A percentile compares a stretch with the other conserved stretches of the same genome.
These are phyloP conservation scores for Phialophora expanda DNA, from an alignment of 2,329 filamentous ascomycete species.

Conservation along the genomic window DNA sequence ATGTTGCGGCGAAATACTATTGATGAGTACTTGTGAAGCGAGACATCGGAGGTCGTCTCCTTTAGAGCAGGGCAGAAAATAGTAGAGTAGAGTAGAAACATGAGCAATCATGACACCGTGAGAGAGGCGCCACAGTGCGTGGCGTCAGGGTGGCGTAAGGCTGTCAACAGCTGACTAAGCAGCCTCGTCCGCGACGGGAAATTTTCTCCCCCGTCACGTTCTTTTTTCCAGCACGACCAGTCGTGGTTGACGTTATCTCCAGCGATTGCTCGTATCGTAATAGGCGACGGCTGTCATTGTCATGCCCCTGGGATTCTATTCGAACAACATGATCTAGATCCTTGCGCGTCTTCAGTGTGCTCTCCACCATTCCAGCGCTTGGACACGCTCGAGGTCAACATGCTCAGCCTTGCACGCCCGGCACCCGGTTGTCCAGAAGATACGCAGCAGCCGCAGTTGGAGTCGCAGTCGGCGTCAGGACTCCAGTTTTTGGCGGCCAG, in stretches of 20 bases:
- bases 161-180: not conserved
- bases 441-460: not conserved
- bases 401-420: constrained; percentile 17
- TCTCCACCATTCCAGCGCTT: not conserved
- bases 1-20: not conserved
- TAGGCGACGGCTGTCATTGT: not conserved
- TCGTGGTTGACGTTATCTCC: not conserved
- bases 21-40: not conserved
- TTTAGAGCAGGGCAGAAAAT: not conserved
- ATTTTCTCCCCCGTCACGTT: not conserved
- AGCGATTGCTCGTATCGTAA: not conserved
- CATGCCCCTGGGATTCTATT: not conserved
- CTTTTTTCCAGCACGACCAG: not conserved
- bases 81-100: not conserved
- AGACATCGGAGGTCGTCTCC: not conserved
- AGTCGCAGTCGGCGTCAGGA: not conserved
- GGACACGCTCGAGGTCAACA: constrained; percentile 16
- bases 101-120: not conserved
- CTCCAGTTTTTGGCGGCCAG: constrained; percentile 9
- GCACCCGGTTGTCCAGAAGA: constrained; percentile 1
- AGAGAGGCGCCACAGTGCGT: no score
- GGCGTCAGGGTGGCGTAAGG: not conserved
- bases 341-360: not conserved
- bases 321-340: not conserved
- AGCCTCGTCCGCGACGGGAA: not conserved